phyloP scores from a whole-genome alignment of 805 yeast genomes.

The Myxozyma neotropica region DNA sequence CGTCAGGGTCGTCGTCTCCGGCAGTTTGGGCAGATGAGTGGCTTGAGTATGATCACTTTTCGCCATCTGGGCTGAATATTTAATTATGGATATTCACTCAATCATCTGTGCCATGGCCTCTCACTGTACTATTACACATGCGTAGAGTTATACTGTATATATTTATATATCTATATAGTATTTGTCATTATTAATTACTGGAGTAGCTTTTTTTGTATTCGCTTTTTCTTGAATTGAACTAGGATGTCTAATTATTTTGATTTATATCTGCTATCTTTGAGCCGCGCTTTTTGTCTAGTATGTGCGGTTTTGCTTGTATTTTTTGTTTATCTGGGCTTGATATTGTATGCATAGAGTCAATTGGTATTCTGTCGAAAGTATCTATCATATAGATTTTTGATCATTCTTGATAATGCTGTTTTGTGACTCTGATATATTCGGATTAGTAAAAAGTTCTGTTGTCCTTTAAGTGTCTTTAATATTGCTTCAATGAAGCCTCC shows the following conservation, averaged over 20 bases:
- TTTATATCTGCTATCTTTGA: too few species aligned
- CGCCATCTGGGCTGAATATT: too few species aligned
- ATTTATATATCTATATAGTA: neutral
- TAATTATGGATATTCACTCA: too few species aligned
- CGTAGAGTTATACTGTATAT: neutral
- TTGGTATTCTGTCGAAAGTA: too few species aligned
- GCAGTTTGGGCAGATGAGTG: constrained; percentile 11
- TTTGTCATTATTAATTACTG: neutral
- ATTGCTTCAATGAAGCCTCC: too few species aligned
- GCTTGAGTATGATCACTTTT: constrained; percentile 1
- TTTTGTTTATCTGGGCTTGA: neutral
- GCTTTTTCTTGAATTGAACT: neutral
- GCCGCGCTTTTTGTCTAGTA: neutral
- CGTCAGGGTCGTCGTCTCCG: constrained; percentile 6
- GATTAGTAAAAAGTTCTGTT: too few species aligned
- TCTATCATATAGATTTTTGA: too few species aligned
- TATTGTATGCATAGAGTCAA: too few species aligned
- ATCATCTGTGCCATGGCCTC: neutral
- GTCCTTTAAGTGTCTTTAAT: too few species aligned
- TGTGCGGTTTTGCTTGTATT: neutral
- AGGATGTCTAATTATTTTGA: too few species aligned
- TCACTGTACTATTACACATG: neutral
- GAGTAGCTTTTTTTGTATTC: neutral
- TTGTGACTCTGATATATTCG: too few species aligned
- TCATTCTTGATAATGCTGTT: too few species aligned